phyloP scores from a whole-genome alignment of 73 alveolate genomes.

The Uronychia setigera region DNA sequence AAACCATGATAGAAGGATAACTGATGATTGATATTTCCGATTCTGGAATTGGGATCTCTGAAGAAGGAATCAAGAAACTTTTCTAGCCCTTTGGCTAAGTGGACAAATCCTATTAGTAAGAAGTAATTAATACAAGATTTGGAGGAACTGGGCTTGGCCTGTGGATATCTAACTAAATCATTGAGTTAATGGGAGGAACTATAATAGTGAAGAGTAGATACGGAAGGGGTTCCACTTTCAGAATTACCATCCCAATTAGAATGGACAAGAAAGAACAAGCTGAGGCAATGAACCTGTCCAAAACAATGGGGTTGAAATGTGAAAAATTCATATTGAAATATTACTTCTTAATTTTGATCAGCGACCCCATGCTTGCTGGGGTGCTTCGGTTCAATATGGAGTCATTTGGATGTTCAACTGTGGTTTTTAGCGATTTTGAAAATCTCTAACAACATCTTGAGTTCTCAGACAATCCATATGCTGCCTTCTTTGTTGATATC shows the following conservation, averaged over 20 bases:
- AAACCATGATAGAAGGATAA: slow-evolving; percentile 3
- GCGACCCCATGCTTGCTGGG: no score
- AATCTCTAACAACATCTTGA: no score
- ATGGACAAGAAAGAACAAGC: no score
- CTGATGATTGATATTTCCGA: slow-evolving; percentile 33
- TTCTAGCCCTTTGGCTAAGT: slow-evolving; percentile 43
- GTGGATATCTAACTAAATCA: slow-evolving; percentile 27
- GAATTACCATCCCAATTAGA: slow-evolving; percentile 23
- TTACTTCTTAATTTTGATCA: no score
- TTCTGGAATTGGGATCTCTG: slow-evolving; percentile 36
- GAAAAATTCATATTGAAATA: no score
- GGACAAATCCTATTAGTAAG: slow-evolving; percentile 17
- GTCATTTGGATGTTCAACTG: no score
- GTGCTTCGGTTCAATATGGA: no score
- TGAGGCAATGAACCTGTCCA: no score
- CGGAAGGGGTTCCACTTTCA: slow-evolving; percentile 25
- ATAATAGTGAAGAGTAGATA: slow-evolving; percentile 18
- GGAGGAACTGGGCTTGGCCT: slow-evolving; percentile 53
- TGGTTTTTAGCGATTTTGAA: no score
- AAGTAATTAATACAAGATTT: slow-evolving; percentile 18
- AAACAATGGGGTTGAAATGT: no score
- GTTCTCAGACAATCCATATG: no score
- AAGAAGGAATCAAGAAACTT: slow-evolving; percentile 27
- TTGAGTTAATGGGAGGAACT: slow-evolving; percentile 36
- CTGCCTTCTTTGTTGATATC: no score